Evolutionary conservation across 768 basidiomycete genomes (phyloP).

Genomic region (Leccinum subgranulosum): DNA sequence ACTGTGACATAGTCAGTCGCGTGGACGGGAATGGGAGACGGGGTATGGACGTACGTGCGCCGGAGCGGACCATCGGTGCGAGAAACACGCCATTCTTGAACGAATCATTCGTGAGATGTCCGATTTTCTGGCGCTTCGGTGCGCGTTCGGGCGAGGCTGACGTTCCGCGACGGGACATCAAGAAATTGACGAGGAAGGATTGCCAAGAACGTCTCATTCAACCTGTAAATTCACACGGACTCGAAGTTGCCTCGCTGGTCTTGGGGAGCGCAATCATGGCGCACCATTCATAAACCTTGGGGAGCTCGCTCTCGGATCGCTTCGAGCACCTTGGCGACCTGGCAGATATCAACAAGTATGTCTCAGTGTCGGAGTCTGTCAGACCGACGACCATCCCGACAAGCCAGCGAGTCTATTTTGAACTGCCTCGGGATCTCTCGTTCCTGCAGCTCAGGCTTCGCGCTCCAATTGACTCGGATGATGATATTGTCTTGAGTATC

Average conservation of each 20-base stretch:
- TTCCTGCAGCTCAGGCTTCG: no score
- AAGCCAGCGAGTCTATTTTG: background rate
- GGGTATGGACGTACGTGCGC: conserved; percentile 60
- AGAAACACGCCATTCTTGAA: conserved; percentile 90
- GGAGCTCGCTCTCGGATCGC: no score
- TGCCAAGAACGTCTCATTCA: background rate
- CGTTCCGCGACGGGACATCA: conserved; percentile 49
- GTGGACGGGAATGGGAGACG: background rate
- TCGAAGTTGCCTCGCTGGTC: no score
- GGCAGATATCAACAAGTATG: no score
- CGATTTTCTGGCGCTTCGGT: conserved; percentile 53
- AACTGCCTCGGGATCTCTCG: no score
- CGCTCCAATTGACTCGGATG: no score
- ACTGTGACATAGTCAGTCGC: conserved; percentile 45
- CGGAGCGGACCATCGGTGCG: conserved; percentile 98
- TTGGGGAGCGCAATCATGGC: no score
- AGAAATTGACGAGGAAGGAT: background rate
- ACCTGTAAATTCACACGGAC: background rate
- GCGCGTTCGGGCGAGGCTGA: conserved; percentile 39
- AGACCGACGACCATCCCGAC: background rate
- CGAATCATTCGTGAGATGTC: conserved; percentile 63
- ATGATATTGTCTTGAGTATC: no score
- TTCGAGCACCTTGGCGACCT: no score
- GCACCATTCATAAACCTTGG: no score
- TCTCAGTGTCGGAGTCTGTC: no score